phyloP scores from a whole-genome alignment of 345 rosid genomes.

The Theobroma cacao region DNA sequence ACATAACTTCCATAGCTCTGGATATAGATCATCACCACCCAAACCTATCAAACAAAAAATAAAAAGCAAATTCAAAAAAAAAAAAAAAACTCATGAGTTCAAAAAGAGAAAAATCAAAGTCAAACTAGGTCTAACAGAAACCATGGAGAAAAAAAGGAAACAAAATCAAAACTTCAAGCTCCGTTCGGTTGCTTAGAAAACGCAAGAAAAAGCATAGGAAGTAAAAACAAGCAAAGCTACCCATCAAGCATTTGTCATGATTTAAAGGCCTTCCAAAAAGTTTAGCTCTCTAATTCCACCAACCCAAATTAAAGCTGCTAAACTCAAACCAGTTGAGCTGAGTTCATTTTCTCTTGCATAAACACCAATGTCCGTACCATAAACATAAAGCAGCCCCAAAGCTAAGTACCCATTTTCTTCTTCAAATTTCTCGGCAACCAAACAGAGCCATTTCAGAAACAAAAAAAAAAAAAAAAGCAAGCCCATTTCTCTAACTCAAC shows the following conservation, averaged over 20 bases:
- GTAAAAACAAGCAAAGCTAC: not conserved
- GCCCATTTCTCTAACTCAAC: not conserved
- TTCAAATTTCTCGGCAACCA: constrained; percentile 18
- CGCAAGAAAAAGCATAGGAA: not conserved
- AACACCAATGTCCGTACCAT: not conserved
- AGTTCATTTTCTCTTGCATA: not conserved
- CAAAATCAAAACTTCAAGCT: not conserved
- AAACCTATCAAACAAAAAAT: constrained; percentile 26
- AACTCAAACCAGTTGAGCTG: not conserved
- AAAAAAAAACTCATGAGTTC: not conserved
- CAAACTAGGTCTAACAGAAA: not conserved
- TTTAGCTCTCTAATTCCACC: not conserved
- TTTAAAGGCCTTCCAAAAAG: not conserved
- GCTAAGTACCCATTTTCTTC: not conserved
- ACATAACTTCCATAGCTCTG: constrained; percentile 79
- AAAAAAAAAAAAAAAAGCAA: not conserved
- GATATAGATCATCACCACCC: constrained; percentile 42
- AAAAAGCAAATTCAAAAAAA: not conserved
- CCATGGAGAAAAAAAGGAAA: not conserved
- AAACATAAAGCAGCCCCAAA: constrained; percentile 6
- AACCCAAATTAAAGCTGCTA: not conserved
- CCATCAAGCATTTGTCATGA: constrained; percentile 7
- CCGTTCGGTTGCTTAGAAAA: constrained; percentile 22
- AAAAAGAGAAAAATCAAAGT: not conserved
- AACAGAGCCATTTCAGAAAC: constrained; percentile 13